Conservation (phyloP, 2,329 filamentous ascomycete genomes). For the Apiospora marii region DNA sequence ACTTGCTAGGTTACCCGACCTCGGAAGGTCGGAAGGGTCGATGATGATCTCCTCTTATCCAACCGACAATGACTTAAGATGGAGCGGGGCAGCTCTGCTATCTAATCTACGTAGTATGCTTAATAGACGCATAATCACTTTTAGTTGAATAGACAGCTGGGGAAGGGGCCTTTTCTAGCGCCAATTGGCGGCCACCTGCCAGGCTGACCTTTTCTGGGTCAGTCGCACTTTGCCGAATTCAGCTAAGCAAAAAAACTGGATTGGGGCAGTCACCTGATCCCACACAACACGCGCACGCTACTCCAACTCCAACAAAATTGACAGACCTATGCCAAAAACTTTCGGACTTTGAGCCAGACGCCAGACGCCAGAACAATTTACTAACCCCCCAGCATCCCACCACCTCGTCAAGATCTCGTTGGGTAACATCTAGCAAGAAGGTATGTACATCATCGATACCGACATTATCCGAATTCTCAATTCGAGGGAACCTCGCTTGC, state of each 20-base stretch:
- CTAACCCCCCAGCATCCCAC: constrained; percentile 22
- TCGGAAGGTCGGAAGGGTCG: not conserved
- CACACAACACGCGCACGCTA: constrained; percentile 24
- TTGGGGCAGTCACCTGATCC: constrained; percentile 23
- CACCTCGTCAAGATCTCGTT: constrained; percentile 23
- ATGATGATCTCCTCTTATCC: not conserved
- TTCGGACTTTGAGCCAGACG: constrained; percentile 13
- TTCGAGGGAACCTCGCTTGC: not conserved
- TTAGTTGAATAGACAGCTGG: constrained; percentile 9
- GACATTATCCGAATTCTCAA: constrained; percentile 12
- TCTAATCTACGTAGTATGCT: not conserved
- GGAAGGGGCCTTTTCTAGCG: not conserved
- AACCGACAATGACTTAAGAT: not conserved
- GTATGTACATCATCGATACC: constrained; percentile 18
- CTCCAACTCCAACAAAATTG: constrained; percentile 24
- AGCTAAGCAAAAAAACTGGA: constrained; percentile 18
- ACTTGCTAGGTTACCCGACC: not conserved
- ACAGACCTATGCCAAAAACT: constrained; percentile 24
- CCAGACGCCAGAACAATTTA: constrained; percentile 19
- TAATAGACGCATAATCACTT: not conserved
- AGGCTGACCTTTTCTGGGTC: not conserved
- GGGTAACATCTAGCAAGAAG: constrained; percentile 24
- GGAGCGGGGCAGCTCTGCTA: constrained; percentile 11
- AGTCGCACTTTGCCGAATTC: constrained; percentile 1
- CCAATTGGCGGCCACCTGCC: not conserved